Percentiles rank a stretch among this genome's conserved stretches.
Evolutionary conservation across 1,284 basidiomycete species (phyloP).

Genomic region (Coniferiporia sulphurascens): DNA sequence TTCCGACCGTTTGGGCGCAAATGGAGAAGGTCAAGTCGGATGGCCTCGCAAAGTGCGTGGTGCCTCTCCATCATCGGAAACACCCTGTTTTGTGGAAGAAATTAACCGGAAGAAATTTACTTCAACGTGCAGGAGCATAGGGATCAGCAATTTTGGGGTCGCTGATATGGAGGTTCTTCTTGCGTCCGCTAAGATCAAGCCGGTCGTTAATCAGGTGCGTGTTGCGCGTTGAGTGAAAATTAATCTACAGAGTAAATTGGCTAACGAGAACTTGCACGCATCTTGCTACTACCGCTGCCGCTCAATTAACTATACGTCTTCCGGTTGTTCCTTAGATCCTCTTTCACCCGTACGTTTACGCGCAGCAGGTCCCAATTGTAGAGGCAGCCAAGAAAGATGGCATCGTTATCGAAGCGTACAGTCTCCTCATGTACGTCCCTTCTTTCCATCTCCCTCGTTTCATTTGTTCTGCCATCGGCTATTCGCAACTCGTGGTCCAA

Average conservation of each 20-base stretch:
- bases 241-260: conserved; percentile 13
- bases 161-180: conserved; percentile 51
- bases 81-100: not conserved
- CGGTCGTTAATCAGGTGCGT: conserved; percentile 66
- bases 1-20: conserved; percentile 55
- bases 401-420: conserved; percentile 70
- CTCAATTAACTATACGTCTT: too few relatives aligned
- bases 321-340: conserved; percentile 39
- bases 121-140: conserved; percentile 50
- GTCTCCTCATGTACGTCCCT: conserved; percentile 48
- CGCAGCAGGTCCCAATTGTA: conserved; percentile 48
- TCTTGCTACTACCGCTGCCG: conserved; percentile 23
- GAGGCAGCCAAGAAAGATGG: conserved; percentile 51
- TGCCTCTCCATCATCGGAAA: not conserved
- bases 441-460: not conserved
- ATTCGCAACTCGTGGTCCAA: not conserved
- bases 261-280: conserved; percentile 34
- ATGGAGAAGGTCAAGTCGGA: conserved; percentile 55
- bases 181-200: conserved; percentile 51
- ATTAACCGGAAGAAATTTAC: not conserved
- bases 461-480: not conserved
- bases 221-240: not conserved
- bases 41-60: conserved; percentile 50
- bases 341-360: conserved; percentile 68
- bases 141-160: conserved; percentile 70